A percentile compares a stretch with the other conserved stretches of the same genome.
phyloP scores from a whole-genome alignment of 2,329 filamentous ascomycete species.

The Alternaria sp. region DNA sequence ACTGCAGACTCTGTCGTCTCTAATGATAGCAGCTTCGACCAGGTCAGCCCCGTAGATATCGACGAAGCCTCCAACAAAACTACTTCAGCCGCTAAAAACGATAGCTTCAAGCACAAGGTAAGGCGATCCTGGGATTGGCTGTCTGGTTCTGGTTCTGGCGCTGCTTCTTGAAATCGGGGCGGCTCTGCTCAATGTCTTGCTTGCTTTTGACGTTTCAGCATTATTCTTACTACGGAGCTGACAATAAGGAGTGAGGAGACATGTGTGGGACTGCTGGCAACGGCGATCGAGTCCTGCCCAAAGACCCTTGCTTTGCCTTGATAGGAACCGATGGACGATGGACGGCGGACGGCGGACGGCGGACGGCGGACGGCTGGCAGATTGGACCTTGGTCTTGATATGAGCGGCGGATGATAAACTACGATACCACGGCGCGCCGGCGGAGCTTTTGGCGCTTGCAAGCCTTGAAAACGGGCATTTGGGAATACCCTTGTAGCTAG shows the following conservation, averaged over 20 bases:
- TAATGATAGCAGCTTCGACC: conserved; percentile 27
- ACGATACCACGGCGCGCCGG: conserved; percentile 2
- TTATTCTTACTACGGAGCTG: conserved; percentile 14
- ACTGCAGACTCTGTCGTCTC: conserved; percentile 16
- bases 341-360: neutral
- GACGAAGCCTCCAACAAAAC: neutral
- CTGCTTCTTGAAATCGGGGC: conserved; percentile 15
- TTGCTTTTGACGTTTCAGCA: conserved; percentile 1
- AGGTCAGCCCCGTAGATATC: conserved; percentile 6
- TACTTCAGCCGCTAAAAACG: conserved; percentile 1
- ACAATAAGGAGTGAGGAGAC: conserved; percentile 16
- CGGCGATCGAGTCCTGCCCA: neutral
- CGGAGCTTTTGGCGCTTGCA: neutral
- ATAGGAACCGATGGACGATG: neutral
- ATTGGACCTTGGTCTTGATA: neutral
- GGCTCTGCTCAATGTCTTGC: neutral
- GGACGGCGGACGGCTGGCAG: neutral
- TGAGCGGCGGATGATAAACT: neutral
- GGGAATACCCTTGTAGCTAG: conserved; percentile 3
- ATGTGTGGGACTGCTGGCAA: conserved; percentile 8
- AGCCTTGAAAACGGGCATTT: neutral
- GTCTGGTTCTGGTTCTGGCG: conserved; percentile 15
- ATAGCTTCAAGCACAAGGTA: conserved; percentile 26
- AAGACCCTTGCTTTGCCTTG: neutral
- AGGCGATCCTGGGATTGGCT: conserved; percentile 28